Evolutionary conservation across 176 grass and related monocot genomes (phyloP), one percentile per base, ranked within the genome.

Genomic region (Musa itinerans): DNA sequence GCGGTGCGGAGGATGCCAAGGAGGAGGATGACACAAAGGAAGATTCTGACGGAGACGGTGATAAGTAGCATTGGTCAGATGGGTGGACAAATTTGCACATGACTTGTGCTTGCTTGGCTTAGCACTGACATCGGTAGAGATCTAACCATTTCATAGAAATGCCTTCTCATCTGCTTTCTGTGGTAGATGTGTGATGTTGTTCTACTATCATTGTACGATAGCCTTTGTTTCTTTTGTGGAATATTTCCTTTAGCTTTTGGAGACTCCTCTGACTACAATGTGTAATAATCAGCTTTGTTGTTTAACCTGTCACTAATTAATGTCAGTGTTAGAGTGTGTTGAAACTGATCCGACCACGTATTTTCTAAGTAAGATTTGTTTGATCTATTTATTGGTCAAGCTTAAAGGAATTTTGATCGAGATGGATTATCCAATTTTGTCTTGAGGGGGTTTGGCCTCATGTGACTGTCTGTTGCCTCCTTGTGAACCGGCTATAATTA

Each of bases 181-280:
- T 59, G n/a, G 57, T 61, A 61, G 57, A 61, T 61, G n/a, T 61
- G 17, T 21, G 57, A 68, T 68, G 68, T 70, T 70, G 13, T 70
- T 70, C 11, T 17, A 51, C 7, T 70, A 16, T 71, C 65, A 49
- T 58, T 92, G 90, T 92, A 87, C 90, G 80, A 89, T 89, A 87
- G 76, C 80, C 65, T 51, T 56, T 43, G 23, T 69, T 69, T 69
- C 29, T 34, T 74, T 75, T 61, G 34, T 55, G 26, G 17, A 78
- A 58, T 59, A 24, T 65, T 75, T 81, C 73, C n/a, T 68, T 76
- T 86, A 88, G 89, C 75, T 83, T 43, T 43, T 43, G 83, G 78
- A 78, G 87, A 88, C 74, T 69, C 52, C 78, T 27, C 26, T 79
- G 83, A 86, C 80, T 83, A 76, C 83, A 87, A 79, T 80, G 79